A percentile compares a stretch with the other conserved stretches of the same genome.
Evolutionary conservation across 2,329 filamentous ascomycete genomes (phyloP).

Genomic region (Cryphonectria parasitica): DNA sequence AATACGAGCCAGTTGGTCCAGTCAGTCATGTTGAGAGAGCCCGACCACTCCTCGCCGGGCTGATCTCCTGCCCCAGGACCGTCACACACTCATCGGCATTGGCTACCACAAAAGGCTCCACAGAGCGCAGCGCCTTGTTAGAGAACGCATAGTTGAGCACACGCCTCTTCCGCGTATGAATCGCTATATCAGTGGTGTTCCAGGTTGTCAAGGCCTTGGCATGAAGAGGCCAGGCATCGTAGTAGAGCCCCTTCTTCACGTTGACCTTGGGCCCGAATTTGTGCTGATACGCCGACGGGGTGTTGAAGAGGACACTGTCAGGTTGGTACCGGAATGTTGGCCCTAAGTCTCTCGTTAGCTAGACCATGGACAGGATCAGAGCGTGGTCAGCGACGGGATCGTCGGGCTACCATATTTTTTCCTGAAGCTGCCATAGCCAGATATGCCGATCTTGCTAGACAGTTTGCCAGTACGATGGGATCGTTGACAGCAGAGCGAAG

Average conservation of each 20-base stretch:
- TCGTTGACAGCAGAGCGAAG: conserved; percentile 16
- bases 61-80: conserved; percentile 24
- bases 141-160: conserved; percentile 50
- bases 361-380: not conserved
- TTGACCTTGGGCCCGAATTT: conserved; percentile 28
- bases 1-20: conserved; percentile 26
- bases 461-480: conserved; percentile 23
- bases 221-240: conserved; percentile 23
- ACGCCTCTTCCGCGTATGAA: conserved; percentile 48
- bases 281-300: conserved; percentile 26
- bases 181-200: conserved; percentile 46
- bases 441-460: conserved; percentile 23
- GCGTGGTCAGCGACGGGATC: too few species aligned
- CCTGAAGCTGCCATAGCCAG: conserved; percentile 20
- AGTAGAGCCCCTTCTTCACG: conserved; percentile 28
- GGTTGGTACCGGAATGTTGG: conserved; percentile 23
- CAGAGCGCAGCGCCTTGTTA: conserved; percentile 45
- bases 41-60: conserved; percentile 21
- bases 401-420: conserved; percentile 19
- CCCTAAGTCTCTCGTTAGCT: conserved; percentile 3
- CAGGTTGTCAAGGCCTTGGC: conserved; percentile 42
- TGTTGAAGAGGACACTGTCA: conserved; percentile 33
- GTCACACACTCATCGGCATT: conserved; percentile 26
- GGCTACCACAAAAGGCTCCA: conserved; percentile 38
- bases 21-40: conserved; percentile 20